Conservation (phyloP, 2,329 filamentous ascomycete genomes). For the Sporothrix globosa region DNA sequence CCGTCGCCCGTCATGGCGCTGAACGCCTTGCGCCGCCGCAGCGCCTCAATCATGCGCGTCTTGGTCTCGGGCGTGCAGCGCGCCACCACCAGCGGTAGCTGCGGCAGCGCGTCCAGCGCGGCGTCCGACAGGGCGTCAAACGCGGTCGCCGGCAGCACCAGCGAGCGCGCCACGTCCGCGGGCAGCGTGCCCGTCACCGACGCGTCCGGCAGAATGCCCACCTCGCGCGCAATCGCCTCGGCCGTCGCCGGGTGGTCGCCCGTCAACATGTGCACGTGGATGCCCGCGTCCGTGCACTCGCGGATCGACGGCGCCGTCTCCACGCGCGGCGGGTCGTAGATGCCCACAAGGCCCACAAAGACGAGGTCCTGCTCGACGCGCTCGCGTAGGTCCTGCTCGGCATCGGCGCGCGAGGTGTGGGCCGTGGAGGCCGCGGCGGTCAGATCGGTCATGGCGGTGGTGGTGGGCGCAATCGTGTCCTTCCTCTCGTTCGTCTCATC, state of each 20-base stretch:
- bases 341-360: conserved; percentile 80
- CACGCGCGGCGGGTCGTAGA: conserved; percentile 82
- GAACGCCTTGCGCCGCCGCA: conserved; percentile 74
- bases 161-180: conserved; percentile 48
- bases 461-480: conserved; percentile 40
- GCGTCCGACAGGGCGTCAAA: conserved; percentile 77
- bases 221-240: conserved; percentile 74
- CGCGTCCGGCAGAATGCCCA: conserved; percentile 73
- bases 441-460: too few species aligned
- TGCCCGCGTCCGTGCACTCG: conserved; percentile 72
- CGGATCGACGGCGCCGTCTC: conserved; percentile 75
- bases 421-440: too few species aligned
- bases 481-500: conserved; percentile 7
- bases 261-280: conserved; percentile 82
- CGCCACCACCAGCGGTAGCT: conserved; percentile 79
- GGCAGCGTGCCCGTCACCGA: conserved; percentile 64
- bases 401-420: conserved; percentile 41
- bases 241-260: conserved; percentile 81
- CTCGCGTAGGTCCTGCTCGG: conserved; percentile 52
- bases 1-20: conserved; percentile 89
- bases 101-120: conserved; percentile 74
- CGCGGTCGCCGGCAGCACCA: conserved; percentile 75
- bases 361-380: conserved; percentile 68
- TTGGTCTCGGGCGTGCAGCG: conserved; percentile 85
- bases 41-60: conserved; percentile 86